phyloP scores from a whole-genome alignment of 2,329 filamentous ascomycete species.

The Chaetoscypha palmicola region DNA sequence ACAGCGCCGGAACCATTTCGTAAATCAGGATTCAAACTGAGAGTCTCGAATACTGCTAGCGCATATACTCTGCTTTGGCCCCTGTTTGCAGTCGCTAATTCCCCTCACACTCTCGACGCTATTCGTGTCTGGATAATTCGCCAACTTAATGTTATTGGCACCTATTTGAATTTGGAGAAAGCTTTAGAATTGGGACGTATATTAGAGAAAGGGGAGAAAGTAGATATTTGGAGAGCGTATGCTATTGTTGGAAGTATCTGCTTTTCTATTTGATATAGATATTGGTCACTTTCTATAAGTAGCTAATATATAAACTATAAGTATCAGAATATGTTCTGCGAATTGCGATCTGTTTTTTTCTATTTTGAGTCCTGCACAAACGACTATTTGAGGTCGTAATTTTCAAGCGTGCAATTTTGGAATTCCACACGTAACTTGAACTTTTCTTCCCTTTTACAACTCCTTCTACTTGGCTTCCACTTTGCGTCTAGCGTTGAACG shows the following conservation, averaged over 20 bases:
- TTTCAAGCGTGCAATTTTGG: no score
- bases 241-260: conserved; percentile 6
- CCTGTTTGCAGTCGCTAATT: conserved; percentile 5
- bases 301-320: no score
- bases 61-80: conserved; percentile 11
- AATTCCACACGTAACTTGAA: no score
- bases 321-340: no score
- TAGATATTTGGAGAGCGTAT: conserved; percentile 6
- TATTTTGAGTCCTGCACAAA: no score
- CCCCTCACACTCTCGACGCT: background rate
- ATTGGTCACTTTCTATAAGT: no score
- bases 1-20: background rate
- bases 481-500: no score
- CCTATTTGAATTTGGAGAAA: background rate
- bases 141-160: background rate
- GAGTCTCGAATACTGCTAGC: background rate
- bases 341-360: no score
- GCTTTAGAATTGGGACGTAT: background rate
- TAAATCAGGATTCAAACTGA: background rate
- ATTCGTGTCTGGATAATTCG: conserved; percentile 3
- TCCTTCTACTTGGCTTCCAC: no score
- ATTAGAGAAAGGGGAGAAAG: background rate
- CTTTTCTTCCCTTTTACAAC: no score
- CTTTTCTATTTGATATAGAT: conserved; percentile 1
- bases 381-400: no score